Base-by-base conservation (phyloP, 2,329 filamentous ascomycete species). In the Septoria petroselini region DNA sequence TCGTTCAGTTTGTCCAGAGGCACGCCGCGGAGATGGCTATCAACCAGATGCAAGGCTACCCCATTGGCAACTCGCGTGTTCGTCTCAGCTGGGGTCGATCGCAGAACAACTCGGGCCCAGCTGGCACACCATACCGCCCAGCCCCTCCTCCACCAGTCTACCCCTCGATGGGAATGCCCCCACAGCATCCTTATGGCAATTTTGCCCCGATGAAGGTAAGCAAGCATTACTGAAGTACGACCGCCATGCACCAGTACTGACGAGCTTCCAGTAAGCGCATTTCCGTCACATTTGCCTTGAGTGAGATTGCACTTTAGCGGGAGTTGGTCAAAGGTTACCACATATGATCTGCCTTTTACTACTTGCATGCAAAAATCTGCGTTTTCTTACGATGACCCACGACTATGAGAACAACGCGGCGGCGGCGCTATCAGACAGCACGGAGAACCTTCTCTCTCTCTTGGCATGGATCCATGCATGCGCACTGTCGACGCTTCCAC, bases 1-100 rank as follows among this genome's bases (percentile, higher is more conserved):
- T 98, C 68, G 93, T 98, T 52, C 93, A 98, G 73, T 98, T 98
- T 64, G 93, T 98, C 50, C 93, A 98, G 76, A 90, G 93, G 60
- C 93, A 98, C 67, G 93, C 93, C 45, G 93, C 93, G 11, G 93
- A 98, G 76, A 98, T 98, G 93, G 93, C 93, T 62, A 98, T 98
- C 81, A 98, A 98, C 76, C 93, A 98, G 75, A 98, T 98, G 93
- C 93, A 98, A 75, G 93, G 93, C 54, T 98, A 98, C 70, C 93
- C 93, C 18, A 98, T 98, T 65, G 93, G 93, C 48, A 98, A 98
- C 79, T 97, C 91, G 39, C 90, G 93, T 60, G 93, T 98, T 53
- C 90, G 93, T 65, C 81, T 98, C 61, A 95, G 89, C 70, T 98
- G 93, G 93, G 93, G 93, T 58, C 88, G 93, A 58, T 94, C 88